Percentiles rank a stretch among this genome's conserved stretches.
Evolutionary conservation across 768 basidiomycete genomes (phyloP).

Genomic region (Melanogaster broomeanus): DNA sequence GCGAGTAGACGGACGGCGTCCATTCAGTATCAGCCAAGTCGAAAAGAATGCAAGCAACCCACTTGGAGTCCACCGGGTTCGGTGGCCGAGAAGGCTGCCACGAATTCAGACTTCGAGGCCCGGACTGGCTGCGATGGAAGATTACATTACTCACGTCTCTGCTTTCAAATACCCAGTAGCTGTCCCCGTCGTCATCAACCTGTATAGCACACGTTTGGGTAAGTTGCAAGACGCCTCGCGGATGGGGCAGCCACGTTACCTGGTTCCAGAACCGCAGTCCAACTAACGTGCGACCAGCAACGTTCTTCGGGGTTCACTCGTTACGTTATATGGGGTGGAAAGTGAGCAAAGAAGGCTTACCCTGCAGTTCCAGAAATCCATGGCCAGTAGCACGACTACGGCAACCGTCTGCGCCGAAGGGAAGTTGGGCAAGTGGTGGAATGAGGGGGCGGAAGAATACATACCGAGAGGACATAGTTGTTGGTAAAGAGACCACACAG

Average conservation of each 20-base stretch:
- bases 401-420: slow-evolving; percentile 66
- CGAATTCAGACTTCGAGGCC: slow-evolving; percentile 10
- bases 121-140: not conserved
- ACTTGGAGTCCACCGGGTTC: slow-evolving; percentile 88
- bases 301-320: slow-evolving; percentile 60
- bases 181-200: slow-evolving; percentile 96
- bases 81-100: slow-evolving; percentile 81
- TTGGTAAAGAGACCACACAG: slow-evolving; percentile 89
- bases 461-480: slow-evolving; percentile 91
- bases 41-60: slow-evolving; percentile 28
- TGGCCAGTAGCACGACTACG: slow-evolving; percentile 90
- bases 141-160: slow-evolving; percentile 71
- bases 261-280: slow-evolving; percentile 99
- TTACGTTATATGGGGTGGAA: not conserved
- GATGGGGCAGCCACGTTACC: slow-evolving; percentile 35
- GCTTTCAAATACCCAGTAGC: slow-evolving; percentile 97
- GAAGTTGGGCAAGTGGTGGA: not conserved
- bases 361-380: slow-evolving; percentile 99
- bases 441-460: slow-evolving; percentile 27
- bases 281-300: slow-evolving; percentile 90
- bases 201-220: slow-evolving; percentile 28
- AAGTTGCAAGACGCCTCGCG: not conserved
- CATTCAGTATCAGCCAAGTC: slow-evolving; percentile 7
- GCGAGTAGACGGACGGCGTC: not conserved
- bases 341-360: slow-evolving; percentile 42